Percentiles rank a stretch among this genome's conserved stretches.
Evolutionary conservation across 1,284 basidiomycete species (phyloP).

Genomic region (Coriolopsis trogii): DNA sequence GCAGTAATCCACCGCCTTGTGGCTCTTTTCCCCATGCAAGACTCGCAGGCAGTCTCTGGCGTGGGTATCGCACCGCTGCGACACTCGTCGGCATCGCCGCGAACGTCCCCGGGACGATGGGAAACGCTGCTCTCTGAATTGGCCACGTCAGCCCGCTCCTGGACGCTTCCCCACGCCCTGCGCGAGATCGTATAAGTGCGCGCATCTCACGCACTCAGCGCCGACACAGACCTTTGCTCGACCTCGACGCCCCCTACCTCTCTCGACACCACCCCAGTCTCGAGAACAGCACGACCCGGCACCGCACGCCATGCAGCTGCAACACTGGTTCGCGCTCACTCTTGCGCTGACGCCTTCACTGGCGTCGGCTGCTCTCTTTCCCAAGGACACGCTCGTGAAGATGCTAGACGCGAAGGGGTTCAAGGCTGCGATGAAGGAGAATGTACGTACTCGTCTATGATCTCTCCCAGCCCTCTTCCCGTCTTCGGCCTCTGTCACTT

Average conservation of each 20-base stretch:
- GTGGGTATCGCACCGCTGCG: conserved; percentile 26
- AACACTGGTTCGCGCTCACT: conserved; percentile 30
- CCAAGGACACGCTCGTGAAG: conserved; percentile 70
- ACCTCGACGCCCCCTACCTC: conserved; percentile 10
- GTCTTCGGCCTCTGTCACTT: background rate
- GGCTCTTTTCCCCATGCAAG: conserved; percentile 11
- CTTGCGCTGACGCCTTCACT: conserved; percentile 51
- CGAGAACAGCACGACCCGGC: background rate
- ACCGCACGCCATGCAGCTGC: conserved; percentile 31
- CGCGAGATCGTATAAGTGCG: conserved; percentile 24
- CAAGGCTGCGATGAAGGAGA: conserved; percentile 73
- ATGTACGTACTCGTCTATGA: conserved; percentile 51
- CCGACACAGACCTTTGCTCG: background rate
- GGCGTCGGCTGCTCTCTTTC: conserved; percentile 76
- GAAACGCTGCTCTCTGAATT: conserved; percentile 24
- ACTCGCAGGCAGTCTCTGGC: conserved; percentile 25
- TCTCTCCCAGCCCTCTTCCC: background rate
- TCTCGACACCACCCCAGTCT: conserved; percentile 1
- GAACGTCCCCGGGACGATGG: conserved; percentile 29
- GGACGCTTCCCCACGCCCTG: conserved; percentile 25
- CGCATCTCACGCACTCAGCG: conserved; percentile 2
- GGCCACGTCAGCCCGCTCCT: conserved; percentile 34
- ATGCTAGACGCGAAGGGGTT: conserved; percentile 76
- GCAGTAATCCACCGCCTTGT: conserved; percentile 7
- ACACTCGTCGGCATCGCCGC: conserved; percentile 26